Evolutionary conservation across 2,329 filamentous ascomycete genomes (phyloP).

Genomic region (Exophiala lecanii-corni): DNA sequence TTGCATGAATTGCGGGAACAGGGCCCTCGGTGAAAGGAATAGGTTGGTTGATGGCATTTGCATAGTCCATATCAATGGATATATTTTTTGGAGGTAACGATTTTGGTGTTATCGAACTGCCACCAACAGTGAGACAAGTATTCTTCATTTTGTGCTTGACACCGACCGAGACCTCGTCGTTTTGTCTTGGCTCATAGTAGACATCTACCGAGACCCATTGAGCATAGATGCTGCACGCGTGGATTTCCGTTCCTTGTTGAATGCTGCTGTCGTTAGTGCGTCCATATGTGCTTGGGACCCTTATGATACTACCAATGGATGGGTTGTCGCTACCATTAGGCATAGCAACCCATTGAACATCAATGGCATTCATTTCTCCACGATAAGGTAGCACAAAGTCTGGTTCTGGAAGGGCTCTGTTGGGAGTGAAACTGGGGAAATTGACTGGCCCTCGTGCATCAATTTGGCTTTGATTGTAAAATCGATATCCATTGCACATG

Average conservation of each 20-base stretch:
- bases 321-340: slow-evolving; percentile 13
- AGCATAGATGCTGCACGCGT: slow-evolving; percentile 22
- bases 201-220: slow-evolving; percentile 20
- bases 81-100: slow-evolving; percentile 10
- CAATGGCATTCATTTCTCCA: slow-evolving; percentile 12
- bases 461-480: slow-evolving; percentile 8
- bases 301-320: slow-evolving; percentile 11
- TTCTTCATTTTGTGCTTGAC: slow-evolving; percentile 5
- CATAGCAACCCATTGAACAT: slow-evolving; percentile 19
- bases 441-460: slow-evolving; percentile 9
- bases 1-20: slow-evolving; percentile 8
- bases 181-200: slow-evolving; percentile 14
- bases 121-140: slow-evolving; percentile 10
- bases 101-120: background rate
- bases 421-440: slow-evolving; percentile 17
- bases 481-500: slow-evolving; percentile 14
- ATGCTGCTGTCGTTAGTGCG: slow-evolving; percentile 2
- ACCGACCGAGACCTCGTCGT: slow-evolving; percentile 14
- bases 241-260: slow-evolving; percentile 12
- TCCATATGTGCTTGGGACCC: slow-evolving; percentile 11
- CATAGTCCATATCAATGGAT: slow-evolving; percentile 15
- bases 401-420: slow-evolving; percentile 8
- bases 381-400: slow-evolving; percentile 15
- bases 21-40: slow-evolving; percentile 11
- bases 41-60: slow-evolving; percentile 16